Conservation (phyloP, 345 rosid genomes). For the Geranium brycei region DNA sequence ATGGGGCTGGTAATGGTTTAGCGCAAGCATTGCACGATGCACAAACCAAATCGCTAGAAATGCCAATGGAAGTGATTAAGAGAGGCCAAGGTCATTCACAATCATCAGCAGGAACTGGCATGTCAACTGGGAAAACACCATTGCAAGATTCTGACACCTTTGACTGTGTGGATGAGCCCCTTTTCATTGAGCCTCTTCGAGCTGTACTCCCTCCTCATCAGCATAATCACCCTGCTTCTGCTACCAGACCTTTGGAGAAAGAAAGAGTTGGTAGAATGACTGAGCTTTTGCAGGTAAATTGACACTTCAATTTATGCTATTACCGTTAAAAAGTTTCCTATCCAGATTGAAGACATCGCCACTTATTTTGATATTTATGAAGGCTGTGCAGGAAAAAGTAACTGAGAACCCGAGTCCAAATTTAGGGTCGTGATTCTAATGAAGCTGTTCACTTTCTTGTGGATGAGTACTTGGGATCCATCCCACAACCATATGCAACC, state of each 20-base stretch:
- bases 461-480: not conserved
- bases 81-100: constrained; percentile 28
- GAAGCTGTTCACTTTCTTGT: constrained; percentile 2
- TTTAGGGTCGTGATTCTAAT: constrained; percentile 6
- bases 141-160: no score
- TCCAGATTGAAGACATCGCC: no score
- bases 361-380: constrained; percentile 1
- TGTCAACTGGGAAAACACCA: constrained; percentile 7
- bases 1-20: constrained; percentile 8
- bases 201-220: constrained; percentile 29
- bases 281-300: constrained; percentile 67
- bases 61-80: constrained; percentile 39
- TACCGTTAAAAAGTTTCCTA: not conserved
- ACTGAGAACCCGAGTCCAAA: constrained; percentile 19
- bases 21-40: constrained; percentile 10
- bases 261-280: constrained; percentile 69
- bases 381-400: constrained; percentile 90
- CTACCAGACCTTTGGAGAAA: constrained; percentile 37
- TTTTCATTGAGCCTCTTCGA: constrained; percentile 57
- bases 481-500: no score
- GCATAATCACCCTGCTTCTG: constrained; percentile 21
- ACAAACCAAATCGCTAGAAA: constrained; percentile 16
- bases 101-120: constrained; percentile 14
- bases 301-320: constrained; percentile 1
- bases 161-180: constrained; percentile 24